Base-by-base conservation (phyloP, 176 grass and related monocot species). In the Aegilops sharonensis region DNA sequence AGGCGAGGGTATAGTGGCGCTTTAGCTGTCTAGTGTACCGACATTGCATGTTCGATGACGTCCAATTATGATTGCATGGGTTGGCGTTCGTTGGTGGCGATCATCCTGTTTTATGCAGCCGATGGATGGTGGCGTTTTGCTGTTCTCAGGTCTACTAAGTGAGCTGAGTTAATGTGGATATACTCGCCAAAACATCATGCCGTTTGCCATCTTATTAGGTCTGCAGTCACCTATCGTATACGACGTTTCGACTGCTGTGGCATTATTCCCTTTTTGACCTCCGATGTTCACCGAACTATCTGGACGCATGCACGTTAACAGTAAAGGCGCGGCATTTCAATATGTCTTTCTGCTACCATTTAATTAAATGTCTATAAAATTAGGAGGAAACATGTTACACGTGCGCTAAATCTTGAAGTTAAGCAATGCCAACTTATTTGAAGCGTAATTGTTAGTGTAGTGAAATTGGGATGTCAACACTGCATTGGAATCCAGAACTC, bases 381-480 rank as follows among this genome's bases (percentile, higher is more conserved):
- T 84, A 31, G 50, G 25, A 79, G 11, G 13, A 6, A 77, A 84
- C 64, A 54, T 71, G 60, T 64, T 69, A 68, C 39, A 62, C 0
- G n/a, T 63, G 78, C 0, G 48, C 81, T 84, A 40, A 48, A 64
- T 68, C n/a, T 20, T 76, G 15, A 29, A 30, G n/a, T 14, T 67
- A 52, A 66, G 70, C 20, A 24, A 82, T 82, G 35, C 34, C 23
- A 42, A 57, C 17, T 56, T 87, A 54, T 68, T 68, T 57, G 10
- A 57, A 52, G 57, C 21, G 18, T 71, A 82, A 82, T 76, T 82
- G 11, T 42, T 82, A 81, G 60, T 57, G 70, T 32, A 68, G 31
- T 68, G 61, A 52, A 88, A 75, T 75, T 82, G 36, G 42, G 18
- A 72, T 36, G 66, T 12, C 25, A 74, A 14, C 48, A 54, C 15